phyloP scores from a whole-genome alignment of 495 filamentous ascomycete species.

The Penicillium daleae region DNA sequence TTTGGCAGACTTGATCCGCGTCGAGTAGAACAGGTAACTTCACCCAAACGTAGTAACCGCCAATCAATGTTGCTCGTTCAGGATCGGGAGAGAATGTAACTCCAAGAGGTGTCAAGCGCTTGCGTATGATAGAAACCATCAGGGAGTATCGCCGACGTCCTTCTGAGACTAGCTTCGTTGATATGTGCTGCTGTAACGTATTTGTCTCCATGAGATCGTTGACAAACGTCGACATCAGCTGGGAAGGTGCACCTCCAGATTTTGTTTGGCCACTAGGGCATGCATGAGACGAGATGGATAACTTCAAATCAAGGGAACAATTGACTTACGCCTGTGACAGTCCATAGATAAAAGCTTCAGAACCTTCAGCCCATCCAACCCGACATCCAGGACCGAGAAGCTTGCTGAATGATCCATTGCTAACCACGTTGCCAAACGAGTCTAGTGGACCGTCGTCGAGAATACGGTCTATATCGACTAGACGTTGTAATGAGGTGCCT shows the following conservation, averaged over 20 bases:
- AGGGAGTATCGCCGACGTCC: constrained; percentile 54
- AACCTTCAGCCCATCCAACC: constrained; percentile 73
- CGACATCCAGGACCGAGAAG: constrained; percentile 67
- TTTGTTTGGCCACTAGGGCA: constrained; percentile 56
- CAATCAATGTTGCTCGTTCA: constrained; percentile 50
- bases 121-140: constrained; percentile 52
- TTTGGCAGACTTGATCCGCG: constrained; percentile 48
- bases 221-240: constrained; percentile 67
- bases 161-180: constrained; percentile 43
- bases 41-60: constrained; percentile 75
- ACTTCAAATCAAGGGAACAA: constrained; percentile 23
- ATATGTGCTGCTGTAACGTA: constrained; percentile 48
- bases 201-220: constrained; percentile 53
- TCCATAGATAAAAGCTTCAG: constrained; percentile 57
- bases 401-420: constrained; percentile 75
- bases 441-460: constrained; percentile 47
- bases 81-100: constrained; percentile 49
- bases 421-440: constrained; percentile 66
- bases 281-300: neutral
- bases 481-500: constrained; percentile 44
- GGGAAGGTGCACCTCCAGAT: constrained; percentile 72
- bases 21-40: constrained; percentile 49
- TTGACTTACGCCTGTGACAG: constrained; percentile 55
- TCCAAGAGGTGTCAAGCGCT: constrained; percentile 57
- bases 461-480: constrained; percentile 65